Conservation (phyloP, 139 green algal species). For the Prasinococcaceae sp. region DNA sequence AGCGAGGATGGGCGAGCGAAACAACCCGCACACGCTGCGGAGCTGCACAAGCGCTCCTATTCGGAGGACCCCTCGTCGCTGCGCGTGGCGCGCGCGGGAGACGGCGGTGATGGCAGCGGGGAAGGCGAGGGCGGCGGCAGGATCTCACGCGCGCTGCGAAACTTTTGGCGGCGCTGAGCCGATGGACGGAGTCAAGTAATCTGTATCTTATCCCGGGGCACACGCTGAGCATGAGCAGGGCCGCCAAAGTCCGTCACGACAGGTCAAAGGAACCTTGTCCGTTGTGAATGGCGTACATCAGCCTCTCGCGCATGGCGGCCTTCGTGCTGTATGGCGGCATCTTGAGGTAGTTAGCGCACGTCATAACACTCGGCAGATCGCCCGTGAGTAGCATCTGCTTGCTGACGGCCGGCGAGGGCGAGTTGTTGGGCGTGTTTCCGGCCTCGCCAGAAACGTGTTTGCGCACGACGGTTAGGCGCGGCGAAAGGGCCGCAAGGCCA, state of each 20-base stretch:
- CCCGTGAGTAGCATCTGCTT: conserved; percentile 39
- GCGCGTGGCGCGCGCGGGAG: no score
- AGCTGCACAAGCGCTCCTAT: no score
- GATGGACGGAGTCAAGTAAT: no score
- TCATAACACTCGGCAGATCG: conserved; percentile 96
- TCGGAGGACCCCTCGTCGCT: no score
- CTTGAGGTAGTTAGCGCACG: conserved; percentile 99
- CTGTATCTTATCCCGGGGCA: not conserved
- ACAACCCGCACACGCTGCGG: no score
- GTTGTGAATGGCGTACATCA: conserved; percentile 82
- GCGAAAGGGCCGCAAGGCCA: conserved; percentile 71
- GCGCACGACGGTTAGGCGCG: conserved; percentile 88
- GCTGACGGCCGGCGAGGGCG: not conserved
- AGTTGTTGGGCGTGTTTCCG: conserved; percentile 17
- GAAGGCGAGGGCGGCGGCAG: no score
- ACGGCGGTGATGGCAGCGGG: no score
- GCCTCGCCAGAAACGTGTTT: conserved; percentile 57
- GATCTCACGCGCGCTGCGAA: no score
- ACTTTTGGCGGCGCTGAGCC: no score
- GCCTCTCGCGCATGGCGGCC: conserved; percentile 56
- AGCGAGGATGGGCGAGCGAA: no score
- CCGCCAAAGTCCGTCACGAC: conserved; percentile 50
- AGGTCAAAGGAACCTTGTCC: conserved; percentile 90
- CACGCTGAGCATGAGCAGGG: no score
- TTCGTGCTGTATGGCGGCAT: conserved; percentile 86